Evolutionary conservation across 129 eudicot genomes (phyloP), one percentile per base, ranked within the genome.

Genomic region (Scalesia atractyloides): DNA sequence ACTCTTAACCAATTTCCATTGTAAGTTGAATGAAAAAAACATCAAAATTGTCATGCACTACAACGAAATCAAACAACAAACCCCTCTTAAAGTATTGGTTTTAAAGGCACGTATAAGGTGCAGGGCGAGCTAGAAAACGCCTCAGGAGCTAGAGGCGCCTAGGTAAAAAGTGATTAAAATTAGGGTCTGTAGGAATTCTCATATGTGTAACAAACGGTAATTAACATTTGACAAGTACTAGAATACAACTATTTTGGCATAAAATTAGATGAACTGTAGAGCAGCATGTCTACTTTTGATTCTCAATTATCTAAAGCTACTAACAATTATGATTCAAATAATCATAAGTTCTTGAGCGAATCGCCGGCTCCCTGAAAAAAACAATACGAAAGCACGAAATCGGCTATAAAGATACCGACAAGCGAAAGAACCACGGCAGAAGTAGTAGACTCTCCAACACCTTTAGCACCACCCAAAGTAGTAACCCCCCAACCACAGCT

Each of bases 301-400:
- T 50, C 56, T 50, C 17, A 50, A 15, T n/a, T 50, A 6, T 50
- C 43, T 33, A 60, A 60, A 33, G 44, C 66, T 47, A 16, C 46
- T n/a, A 61, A 61, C 67, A 61, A 33, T n/a, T 33, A 34, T 61
- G 16, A 5, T 14, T 60, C 59, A 61, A 16, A 68, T 62, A 15
- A 49, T 70, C 74, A 87, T 68, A 87, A 80, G 51, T 84, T 87
- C 85, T 84, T 90, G 8, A 94, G 78, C 2, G 97, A 82, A 81
- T 94, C 96, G 11, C 97, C 98, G 0, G 96, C 96, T 22, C 98
- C 98, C 60, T 94, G 98, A 51, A 94, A 94, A 84, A 94, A 94
- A 64, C 70, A 76, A 76, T 66, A 94, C 9, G 98, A 90, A 49
- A 94, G 92, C 53, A 84, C 87, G 57, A 94, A 94, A 94, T 90